Percentiles rank a stretch among this genome's conserved stretches.
phyloP scores from a whole-genome alignment of 2,329 filamentous ascomycete genomes.

The Aspergillus persii region DNA sequence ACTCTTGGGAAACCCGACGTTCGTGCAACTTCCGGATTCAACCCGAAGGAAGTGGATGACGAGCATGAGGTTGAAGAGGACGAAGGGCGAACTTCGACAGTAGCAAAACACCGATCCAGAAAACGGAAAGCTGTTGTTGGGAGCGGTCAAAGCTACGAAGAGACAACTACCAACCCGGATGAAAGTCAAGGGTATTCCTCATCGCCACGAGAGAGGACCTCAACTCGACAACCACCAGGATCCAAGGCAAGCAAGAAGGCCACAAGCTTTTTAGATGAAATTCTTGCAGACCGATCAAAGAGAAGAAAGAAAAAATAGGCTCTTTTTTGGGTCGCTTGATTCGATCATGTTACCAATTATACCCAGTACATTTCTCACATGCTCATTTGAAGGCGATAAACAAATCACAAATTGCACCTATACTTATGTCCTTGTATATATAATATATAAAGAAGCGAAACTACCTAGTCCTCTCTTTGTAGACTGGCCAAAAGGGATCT shows the following conservation, averaged over 20 bases:
- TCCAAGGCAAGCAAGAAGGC: constrained; percentile 39
- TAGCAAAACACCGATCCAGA: constrained; percentile 22
- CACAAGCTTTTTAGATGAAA: constrained; percentile 55
- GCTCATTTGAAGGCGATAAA: background rate
- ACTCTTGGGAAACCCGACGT: constrained; percentile 18
- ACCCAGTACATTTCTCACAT: background rate
- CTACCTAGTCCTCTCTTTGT: background rate
- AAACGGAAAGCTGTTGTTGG: constrained; percentile 9
- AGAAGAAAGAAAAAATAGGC: constrained; percentile 50
- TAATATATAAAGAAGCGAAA: background rate
- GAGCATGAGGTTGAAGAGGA: constrained; percentile 40
- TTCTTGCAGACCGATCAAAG: constrained; percentile 46
- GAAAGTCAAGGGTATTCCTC: constrained; percentile 8
- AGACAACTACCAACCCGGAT: background rate
- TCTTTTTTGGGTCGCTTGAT: background rate
- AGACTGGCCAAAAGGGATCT: background rate
- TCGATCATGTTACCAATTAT: constrained; percentile 5
- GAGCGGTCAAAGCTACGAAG: background rate
- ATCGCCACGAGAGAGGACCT: constrained; percentile 5
- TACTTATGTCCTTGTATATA: background rate
- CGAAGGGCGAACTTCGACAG: constrained; percentile 42
- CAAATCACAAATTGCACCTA: background rate
- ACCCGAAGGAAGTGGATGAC: constrained; percentile 11
- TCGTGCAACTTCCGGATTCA: background rate
- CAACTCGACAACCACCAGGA: constrained; percentile 13